These are phyloP conservation scores for Myriosclerotinia scirpicola DNA, from an alignment of 2,329 filamentous ascomycete species.

Conservation along the genomic window DNA sequence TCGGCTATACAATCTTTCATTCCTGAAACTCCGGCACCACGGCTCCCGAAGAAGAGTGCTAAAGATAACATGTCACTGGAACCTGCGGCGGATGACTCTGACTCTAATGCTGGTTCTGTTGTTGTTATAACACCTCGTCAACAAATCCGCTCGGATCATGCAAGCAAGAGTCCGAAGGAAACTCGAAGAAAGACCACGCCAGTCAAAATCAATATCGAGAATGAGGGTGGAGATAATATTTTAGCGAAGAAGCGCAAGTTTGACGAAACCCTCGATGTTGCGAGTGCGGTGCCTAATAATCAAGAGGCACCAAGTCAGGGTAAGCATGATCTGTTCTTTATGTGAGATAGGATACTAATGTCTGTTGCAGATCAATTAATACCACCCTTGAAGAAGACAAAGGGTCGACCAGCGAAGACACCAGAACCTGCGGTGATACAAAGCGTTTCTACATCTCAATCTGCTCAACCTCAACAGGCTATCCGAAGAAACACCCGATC, in stretches of 20 bases:
- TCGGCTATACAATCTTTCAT: conserved; percentile 33
- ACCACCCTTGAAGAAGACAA: conserved; percentile 27
- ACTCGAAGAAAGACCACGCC: not conserved
- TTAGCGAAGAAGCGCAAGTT: conserved; percentile 32
- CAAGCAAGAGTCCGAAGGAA: not conserved
- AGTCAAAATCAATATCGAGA: not conserved
- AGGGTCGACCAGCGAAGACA: conserved; percentile 23
- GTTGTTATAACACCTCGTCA: conserved; percentile 32
- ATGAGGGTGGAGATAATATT: not conserved
- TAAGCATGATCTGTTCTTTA: conserved; percentile 12
- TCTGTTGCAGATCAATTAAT: not conserved
- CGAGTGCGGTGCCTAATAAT: conserved; percentile 32
- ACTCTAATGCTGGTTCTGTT: conserved; percentile 28
- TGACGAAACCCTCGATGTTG: conserved; percentile 24
- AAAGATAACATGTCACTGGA: not conserved
- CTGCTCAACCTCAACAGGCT: not conserved
- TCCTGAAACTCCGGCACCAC: conserved; percentile 36
- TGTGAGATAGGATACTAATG: not conserved
- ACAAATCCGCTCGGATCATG: not conserved
- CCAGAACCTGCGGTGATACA: conserved; percentile 1
- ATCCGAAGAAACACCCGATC: conserved; percentile 5
- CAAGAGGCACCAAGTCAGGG: conserved; percentile 27
- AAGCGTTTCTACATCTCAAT: not conserved
- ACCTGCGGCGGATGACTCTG: conserved; percentile 25
- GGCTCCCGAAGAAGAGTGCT: not conserved